Evolutionary conservation across 176 grass and related monocot species (phyloP), one percentile per base, ranked within the genome.

Genomic region (Neostapfia colusana): DNA sequence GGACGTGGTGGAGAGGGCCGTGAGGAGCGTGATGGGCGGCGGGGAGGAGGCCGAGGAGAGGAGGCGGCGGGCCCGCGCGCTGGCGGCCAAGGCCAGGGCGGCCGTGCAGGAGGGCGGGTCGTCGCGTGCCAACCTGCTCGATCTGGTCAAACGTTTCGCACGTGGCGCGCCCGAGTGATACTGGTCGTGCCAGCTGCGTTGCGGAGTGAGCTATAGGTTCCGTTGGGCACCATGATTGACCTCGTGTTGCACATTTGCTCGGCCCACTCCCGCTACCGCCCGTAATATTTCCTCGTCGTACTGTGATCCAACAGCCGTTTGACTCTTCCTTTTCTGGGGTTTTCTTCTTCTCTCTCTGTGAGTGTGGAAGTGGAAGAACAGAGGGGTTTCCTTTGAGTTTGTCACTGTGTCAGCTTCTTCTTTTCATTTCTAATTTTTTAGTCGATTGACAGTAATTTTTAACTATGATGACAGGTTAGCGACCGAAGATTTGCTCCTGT

Each of bases 41-140:
- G 85, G 81, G 14, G 73, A 70, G 31, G 73, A 91, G n/a, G 78
- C 39, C 1, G 31, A 76, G 18, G 74, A 53, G 78, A 85, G 68
- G 69, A 4, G 82, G 63, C n/a, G 20, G 15, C 76, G 78, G 1
- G 78, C 40, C 2, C 43, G 28, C 31, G 74, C 41, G 46, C 78
- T 79, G 0, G 28, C 59, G 5, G 37, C 0, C 1, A 82, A 31
- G 43, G 89, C 89, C 7, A 57, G 1, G 4, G 58, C 25, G 24
- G 85, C 78, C 3, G 1, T 61, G 53, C 26, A 8, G 51, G 66
- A 41, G 21, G 84, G 83, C 0, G 84, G 88, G 0, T 84, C 88
- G 25, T 87, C 84, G 14, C 63, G 77, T 1, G 10, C 15, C 12
- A 87, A 81, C 72, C 28, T 90, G 5, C 5, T 4, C 1, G 48